Evolutionary conservation across 441 rosid species (phyloP), one percentile per base, ranked within the genome.

Genomic region (Eruca vesicaria): DNA sequence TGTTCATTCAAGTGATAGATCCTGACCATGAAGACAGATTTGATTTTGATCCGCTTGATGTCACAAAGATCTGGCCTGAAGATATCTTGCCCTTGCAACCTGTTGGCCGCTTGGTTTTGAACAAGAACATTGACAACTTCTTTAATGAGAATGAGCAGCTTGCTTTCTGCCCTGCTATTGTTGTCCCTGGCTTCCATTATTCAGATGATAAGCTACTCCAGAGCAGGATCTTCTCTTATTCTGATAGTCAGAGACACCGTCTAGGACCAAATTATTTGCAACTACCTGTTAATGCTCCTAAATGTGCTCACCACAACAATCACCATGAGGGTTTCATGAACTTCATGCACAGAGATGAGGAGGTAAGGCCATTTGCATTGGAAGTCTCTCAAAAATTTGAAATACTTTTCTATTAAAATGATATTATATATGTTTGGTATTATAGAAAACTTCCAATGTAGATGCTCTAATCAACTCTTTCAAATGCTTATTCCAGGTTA

Each of bases 101-200:
- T 2, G 97, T 95, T 41, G 99, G 99, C n/a, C 97, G 98, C 36
- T 76, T 95, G 95, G 98, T 95, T 60, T 78, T 95, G 94, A 95
- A 95, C 82, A 95, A 78, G 82, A 95, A 95, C 82, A 93, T 95
- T 2, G 98, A 93, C 72, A 95, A 91, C 92, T 95, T 93, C 91
- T 95, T 95, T 76, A 87, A 90, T 0, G 99, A 95, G 81, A 93
- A 90, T 67, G 99, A 95, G 35, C 93, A 87, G 84, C 86, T 95
- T 77, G 99, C 98, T 11, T 93, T 95, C 81, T 87, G 91, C 78
- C 99, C 99, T 74, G 88, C 89, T 43, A 74, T 87, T 83, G 90
- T 93, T 69, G 98, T 93, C 78, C 99, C 98, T 61, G 98, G 99
- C 5, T 23, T 95, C 68, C 80, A 88, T 45, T 95, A 91, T 76